Evolutionary conservation across 306 rosid species (phyloP), one percentile per base, ranked within the genome.

Genomic region (Quillaja saponaria): DNA sequence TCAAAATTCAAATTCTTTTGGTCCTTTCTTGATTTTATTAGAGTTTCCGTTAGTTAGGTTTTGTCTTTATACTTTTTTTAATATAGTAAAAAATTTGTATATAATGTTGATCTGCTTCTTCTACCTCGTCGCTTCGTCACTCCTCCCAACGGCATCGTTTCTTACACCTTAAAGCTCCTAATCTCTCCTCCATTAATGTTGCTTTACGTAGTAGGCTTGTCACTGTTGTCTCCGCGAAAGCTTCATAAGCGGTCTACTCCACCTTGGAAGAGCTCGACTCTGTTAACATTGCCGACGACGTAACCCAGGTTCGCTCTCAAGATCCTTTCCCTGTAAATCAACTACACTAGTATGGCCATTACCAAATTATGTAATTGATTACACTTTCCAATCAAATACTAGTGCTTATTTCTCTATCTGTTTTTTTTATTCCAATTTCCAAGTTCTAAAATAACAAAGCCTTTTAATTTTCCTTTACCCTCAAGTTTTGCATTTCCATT

Each of bases 231-330:
- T 63, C 61, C 55, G 55, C 74, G 17, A 68, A 46, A 62, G 76
- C 80, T 46, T 18, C 76, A 45, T 46, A 81, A 6, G 48, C 58
- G 34, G 51, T 75, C 19, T 59, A 52, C 78, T 63, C 86, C 72
- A 20, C 61, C 68, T 68, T 85, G 46, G 78, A 82, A 61, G 92
- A 76, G 6, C 79, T 82, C 49, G 92, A 84, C 65, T 34, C 96
- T 13, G 95, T 86, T 49, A 92, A 92, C 78, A 92, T 92, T 57
- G 98, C 96, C 16, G 92, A 92, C 49, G 85, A 92, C 58, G 98
- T 88, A 41, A 86, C 98, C 53, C 90, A 92, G 95, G 98, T 92
- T 66, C 45, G 21, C 17, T n/a, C 16, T 20, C 34, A 1, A 39
- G 1, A 45, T 49, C 10, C 31, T 11, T 5, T 48, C 34, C 31